Evolutionary conservation across 2,329 filamentous ascomycete genomes (phyloP).

Genomic region (Emmonsiellopsis sp.): DNA sequence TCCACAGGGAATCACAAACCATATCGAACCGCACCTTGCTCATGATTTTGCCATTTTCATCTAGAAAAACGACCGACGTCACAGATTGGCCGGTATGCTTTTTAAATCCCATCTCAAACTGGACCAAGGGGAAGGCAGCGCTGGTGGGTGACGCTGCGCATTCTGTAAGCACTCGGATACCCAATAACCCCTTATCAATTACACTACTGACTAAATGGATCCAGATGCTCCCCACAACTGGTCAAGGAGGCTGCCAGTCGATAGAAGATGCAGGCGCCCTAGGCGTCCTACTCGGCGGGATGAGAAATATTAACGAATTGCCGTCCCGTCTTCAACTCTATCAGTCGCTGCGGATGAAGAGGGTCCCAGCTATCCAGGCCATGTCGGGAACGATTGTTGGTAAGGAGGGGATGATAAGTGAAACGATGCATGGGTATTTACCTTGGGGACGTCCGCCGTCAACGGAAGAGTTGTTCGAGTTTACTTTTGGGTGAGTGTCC

Average conservation of each 20-base stretch:
- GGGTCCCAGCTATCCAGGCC: neutral
- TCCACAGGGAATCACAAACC: no score
- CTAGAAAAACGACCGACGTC: neutral
- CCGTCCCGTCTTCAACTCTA: neutral
- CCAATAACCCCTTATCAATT: neutral
- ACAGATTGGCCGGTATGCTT: neutral
- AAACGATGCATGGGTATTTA: neutral
- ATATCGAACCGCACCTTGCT: no score
- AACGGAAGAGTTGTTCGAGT: neutral
- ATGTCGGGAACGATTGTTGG: slow-evolving; percentile 1
- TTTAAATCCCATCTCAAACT: neutral
- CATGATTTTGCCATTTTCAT: neutral
- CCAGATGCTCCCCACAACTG: slow-evolving; percentile 1
- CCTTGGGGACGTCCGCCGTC: neutral
- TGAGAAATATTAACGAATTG: neutral
- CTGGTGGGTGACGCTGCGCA: neutral
- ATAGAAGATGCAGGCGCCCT: slow-evolving; percentile 2
- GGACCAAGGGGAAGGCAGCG: neutral
- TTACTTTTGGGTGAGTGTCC: neutral
- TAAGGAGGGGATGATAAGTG: neutral
- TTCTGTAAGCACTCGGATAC: neutral
- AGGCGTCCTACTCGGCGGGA: neutral
- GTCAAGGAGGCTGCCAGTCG: slow-evolving; percentile 2
- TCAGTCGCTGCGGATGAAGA: neutral
- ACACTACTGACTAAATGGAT: neutral